A percentile compares a stretch with the other conserved stretches of the same genome.
phyloP scores from a whole-genome alignment of 108 stramenopile species.

The Pseudonitzschia multiseries region DNA sequence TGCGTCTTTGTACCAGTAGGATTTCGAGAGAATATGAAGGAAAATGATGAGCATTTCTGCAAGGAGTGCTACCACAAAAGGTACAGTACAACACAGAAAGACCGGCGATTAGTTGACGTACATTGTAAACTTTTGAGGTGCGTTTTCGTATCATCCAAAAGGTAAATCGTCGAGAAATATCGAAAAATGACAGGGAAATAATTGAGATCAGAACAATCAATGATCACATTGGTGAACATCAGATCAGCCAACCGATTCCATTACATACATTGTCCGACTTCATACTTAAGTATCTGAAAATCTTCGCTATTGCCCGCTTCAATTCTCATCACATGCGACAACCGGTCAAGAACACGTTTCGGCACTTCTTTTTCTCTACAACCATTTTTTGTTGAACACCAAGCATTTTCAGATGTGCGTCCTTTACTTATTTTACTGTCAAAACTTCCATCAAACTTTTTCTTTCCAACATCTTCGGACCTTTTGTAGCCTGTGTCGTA shows the following conservation, averaged over 20 bases:
- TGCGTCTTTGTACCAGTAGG: conserved; percentile 58
- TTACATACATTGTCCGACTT: conserved; percentile 32
- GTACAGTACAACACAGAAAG: neutral
- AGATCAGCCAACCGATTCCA: conserved; percentile 45
- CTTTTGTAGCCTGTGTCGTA: conserved; percentile 67
- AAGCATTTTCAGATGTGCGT: conserved; percentile 66
- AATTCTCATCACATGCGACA: conserved; percentile 50
- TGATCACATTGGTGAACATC: conserved; percentile 10
- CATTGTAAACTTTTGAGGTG: conserved; percentile 10
- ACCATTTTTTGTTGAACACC: conserved; percentile 77
- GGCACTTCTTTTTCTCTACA: conserved; percentile 44
- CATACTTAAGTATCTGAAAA: conserved; percentile 64
- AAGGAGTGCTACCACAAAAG: neutral
- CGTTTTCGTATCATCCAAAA: conserved; percentile 1
- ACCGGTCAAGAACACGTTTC: conserved; percentile 54
- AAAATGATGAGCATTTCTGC: neutral
- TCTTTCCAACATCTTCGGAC: conserved; percentile 70
- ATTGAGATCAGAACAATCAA: neutral
- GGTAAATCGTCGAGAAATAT: neutral
- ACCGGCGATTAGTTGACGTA: neutral
- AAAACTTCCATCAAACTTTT: conserved; percentile 42
- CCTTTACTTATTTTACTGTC: conserved; percentile 38
- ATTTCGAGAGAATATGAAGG: neutral
- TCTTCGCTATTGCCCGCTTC: conserved; percentile 59
- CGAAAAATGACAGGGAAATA: neutral